phyloP scores from a whole-genome alignment of 352 stramenopile species.

The Phytophthora tubulina region DNA sequence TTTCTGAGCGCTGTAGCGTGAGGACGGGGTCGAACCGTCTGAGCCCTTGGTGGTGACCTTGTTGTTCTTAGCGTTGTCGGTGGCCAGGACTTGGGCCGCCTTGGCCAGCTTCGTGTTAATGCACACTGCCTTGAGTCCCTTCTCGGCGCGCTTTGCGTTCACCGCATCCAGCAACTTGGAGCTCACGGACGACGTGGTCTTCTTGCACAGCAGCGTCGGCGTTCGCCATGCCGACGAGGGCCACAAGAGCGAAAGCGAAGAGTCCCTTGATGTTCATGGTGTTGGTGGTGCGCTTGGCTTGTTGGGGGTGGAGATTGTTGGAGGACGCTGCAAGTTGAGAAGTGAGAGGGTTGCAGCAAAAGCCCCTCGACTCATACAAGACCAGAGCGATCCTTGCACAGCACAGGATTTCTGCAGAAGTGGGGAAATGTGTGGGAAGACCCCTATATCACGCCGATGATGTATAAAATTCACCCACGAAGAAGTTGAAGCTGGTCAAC shows the following conservation, averaged over 20 bases:
- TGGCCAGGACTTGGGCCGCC: slow-evolving; percentile 33
- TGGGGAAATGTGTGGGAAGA: neutral
- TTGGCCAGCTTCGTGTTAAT: slow-evolving; percentile 50
- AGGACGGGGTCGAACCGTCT: slow-evolving; percentile 38
- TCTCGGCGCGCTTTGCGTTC: slow-evolving; percentile 51
- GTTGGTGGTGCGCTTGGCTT: neutral
- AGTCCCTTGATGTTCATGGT: slow-evolving; percentile 35
- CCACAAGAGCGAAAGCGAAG: slow-evolving; percentile 22
- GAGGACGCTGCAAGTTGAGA: slow-evolving; percentile 8
- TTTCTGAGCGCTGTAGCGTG: slow-evolving; percentile 27
- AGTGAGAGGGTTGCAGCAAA: slow-evolving; percentile 15
- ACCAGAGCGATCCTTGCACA: neutral
- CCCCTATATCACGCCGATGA: slow-evolving; percentile 7
- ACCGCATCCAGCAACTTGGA: slow-evolving; percentile 46
- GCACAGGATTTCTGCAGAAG: slow-evolving; percentile 16
- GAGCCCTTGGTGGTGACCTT: slow-evolving; percentile 30
- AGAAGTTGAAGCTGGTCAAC: slow-evolving; percentile 13
- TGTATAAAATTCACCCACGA: slow-evolving; percentile 1
- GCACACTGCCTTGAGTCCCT: slow-evolving; percentile 43
- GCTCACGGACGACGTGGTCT: slow-evolving; percentile 20
- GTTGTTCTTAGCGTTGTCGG: slow-evolving; percentile 36
- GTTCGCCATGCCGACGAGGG: slow-evolving; percentile 28
- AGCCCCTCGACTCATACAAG: too few relatives aligned
- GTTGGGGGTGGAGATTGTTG: neutral
- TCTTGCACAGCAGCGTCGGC: slow-evolving; percentile 19